Conservation (phyloP, 164 flowering plant genomes). For the Macadamia integrifolia region DNA sequence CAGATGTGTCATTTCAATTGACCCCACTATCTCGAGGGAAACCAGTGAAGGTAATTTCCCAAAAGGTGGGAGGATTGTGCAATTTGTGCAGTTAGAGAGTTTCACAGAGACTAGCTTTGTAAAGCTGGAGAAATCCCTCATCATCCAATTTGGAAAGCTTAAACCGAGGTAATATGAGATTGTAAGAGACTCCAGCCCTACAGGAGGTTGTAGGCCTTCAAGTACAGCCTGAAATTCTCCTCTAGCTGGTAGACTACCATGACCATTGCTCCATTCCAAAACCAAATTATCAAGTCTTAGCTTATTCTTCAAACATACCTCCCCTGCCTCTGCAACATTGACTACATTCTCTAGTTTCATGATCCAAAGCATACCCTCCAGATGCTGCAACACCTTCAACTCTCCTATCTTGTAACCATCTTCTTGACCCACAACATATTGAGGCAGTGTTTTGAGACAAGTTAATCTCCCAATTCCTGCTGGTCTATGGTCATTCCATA, state of each 20-base stretch:
- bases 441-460: slow-evolving; percentile 6
- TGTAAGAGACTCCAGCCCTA: neutral
- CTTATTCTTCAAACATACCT: neutral
- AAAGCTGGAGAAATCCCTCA: neutral
- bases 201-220: slow-evolving; percentile 7
- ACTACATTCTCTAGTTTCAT: neutral
- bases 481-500: neutral
- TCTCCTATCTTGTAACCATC: neutral
- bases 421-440: neutral
- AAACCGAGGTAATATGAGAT: neutral
- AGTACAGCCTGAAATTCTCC: neutral
- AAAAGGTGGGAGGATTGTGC: neutral
- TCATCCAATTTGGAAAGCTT: slow-evolving; percentile 5
- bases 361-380: neutral
- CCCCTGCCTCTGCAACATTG: neutral
- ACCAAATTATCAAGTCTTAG: neutral
- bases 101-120: neutral
- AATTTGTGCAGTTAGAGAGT: neutral
- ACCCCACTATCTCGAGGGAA: neutral
- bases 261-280: neutral
- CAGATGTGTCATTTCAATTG: no score
- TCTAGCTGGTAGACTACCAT: neutral
- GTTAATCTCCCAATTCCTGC: neutral
- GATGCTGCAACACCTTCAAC: neutral
- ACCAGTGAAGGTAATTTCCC: neutral